These are phyloP conservation scores for Anisodus tanguticus DNA, from an alignment of 257 asterid species.

Conservation along the genomic window DNA sequence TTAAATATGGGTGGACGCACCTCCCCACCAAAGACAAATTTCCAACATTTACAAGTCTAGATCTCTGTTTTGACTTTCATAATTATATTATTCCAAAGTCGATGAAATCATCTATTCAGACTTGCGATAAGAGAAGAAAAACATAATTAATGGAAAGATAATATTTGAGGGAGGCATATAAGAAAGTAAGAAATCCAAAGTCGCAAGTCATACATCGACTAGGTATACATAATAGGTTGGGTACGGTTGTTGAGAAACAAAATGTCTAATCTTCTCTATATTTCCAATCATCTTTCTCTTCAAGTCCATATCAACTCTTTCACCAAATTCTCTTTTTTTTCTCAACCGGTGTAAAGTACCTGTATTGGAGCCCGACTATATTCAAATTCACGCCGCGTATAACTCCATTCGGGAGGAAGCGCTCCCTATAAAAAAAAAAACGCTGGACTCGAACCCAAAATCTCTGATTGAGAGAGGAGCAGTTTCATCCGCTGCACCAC, in stretches of 20 bases:
- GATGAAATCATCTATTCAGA: background rate
- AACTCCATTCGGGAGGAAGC: no score
- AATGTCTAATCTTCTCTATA: constrained; percentile 23
- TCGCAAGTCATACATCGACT: background rate
- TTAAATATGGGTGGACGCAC: no score
- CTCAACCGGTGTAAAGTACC: no score
- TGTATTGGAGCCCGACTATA: no score
- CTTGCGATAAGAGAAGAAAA: background rate
- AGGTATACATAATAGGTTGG: background rate
- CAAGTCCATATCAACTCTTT: background rate
- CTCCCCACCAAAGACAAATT: no score
- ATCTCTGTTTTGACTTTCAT: background rate
- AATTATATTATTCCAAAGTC: background rate
- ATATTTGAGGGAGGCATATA: no score
- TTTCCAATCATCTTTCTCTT: constrained; percentile 27
- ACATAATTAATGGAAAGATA: background rate
- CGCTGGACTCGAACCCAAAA: no score
- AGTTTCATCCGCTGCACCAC: no score
- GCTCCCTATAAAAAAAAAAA: no score
- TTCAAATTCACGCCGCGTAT: no score
- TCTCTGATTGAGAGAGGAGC: no score
- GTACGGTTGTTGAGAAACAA: constrained; percentile 32
- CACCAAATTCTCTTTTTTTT: no score
- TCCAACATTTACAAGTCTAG: background rate
- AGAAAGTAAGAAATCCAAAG: background rate